Percentiles rank a stretch among this genome's conserved stretches.
Conservation (phyloP, 2,329 filamentous ascomycete genomes). For the Zymoseptoria pseudotritici region DNA sequence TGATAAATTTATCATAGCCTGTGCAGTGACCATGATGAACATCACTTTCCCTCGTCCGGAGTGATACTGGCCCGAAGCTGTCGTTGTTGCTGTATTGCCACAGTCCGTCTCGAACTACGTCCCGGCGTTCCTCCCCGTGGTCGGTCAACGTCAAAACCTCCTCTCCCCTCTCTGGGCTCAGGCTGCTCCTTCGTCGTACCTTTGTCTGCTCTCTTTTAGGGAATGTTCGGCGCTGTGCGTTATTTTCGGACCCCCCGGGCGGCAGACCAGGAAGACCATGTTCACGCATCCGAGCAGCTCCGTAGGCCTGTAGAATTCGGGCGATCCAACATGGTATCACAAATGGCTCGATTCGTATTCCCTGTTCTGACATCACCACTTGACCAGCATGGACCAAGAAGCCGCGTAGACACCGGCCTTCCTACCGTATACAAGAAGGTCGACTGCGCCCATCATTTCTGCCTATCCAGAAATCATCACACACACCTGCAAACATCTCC, state of each 20-base stretch:
- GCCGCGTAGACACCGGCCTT: not conserved
- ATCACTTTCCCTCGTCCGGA: not conserved
- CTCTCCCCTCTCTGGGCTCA: too few relatives aligned
- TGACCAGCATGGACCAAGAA: not conserved
- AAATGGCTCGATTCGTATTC: not conserved
- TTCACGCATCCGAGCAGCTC: not conserved
- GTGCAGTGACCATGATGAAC: not conserved
- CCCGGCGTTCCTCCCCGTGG: too few relatives aligned
- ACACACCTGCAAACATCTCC: not conserved
- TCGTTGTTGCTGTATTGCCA: not conserved
- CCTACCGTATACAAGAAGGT: not conserved
- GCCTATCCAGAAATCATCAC: too few relatives aligned
- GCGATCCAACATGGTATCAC: not conserved
- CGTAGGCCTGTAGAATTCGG: not conserved
- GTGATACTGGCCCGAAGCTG: too few relatives aligned
- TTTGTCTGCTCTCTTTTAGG: not conserved
- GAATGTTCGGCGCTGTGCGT: not conserved
- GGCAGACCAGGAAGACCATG: not conserved
- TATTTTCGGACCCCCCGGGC: not conserved
- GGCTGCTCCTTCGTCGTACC: not conserved
- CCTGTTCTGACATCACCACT: not conserved
- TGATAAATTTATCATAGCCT: not conserved
- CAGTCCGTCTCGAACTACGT: not conserved
- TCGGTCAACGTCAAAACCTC: too few relatives aligned
- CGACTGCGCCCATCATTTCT: not conserved